Conservation (phyloP, 495 filamentous ascomycete species). For the Neurospora sp. region DNA sequence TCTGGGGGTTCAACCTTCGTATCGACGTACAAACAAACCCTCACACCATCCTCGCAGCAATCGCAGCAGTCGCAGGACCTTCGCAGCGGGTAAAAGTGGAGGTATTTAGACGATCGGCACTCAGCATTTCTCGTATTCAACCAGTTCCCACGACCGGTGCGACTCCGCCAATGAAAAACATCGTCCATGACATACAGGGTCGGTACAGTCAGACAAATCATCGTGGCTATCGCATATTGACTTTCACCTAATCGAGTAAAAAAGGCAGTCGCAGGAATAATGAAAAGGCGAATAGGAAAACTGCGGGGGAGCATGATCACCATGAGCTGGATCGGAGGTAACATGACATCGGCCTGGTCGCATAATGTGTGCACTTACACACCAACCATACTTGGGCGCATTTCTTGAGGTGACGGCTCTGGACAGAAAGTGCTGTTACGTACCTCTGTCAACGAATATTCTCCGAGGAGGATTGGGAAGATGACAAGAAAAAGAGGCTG, state of each 20-base stretch:
- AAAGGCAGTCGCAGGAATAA: not conserved
- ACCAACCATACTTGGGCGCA: not conserved
- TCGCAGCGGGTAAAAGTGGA: not conserved
- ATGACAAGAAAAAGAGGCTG: not conserved
- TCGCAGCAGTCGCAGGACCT: not conserved
- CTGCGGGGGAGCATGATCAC: not conserved
- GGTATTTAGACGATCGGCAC: conserved; percentile 1
- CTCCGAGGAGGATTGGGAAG: not conserved
- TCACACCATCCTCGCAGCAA: not conserved
- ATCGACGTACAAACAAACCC: not conserved
- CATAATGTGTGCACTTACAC: not conserved
- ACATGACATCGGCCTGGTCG: not conserved
- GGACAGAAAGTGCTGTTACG: not conserved
- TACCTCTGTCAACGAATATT: not conserved
- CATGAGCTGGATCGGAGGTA: not conserved
- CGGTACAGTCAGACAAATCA: not conserved
- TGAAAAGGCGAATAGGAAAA: not conserved
- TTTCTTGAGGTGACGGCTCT: too few relatives aligned
- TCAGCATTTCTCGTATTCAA: conserved; percentile 3
- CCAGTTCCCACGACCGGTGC: not conserved
- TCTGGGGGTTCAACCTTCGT: not conserved
- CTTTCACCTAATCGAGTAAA: not conserved
- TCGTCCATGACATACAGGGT: not conserved
- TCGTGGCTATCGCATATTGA: not conserved
- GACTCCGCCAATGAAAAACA: not conserved